Percentiles rank a stretch among this genome's conserved stretches.
phyloP scores from a whole-genome alignment of 2,329 filamentous ascomycete species.

The Exophiala calicioides region DNA sequence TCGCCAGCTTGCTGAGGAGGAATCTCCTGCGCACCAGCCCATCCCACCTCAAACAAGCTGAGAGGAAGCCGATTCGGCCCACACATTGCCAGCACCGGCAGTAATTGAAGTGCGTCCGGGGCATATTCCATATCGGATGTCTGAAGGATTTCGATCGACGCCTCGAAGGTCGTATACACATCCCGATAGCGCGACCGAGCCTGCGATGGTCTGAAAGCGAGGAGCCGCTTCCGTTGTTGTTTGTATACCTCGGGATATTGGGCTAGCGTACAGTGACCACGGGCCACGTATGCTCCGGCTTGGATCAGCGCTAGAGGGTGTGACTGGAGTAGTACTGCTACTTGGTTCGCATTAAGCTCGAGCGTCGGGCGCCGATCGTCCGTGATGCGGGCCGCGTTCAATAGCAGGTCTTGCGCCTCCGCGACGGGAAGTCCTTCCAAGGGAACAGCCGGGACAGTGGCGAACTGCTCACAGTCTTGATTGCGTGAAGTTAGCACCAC shows the following conservation, averaged over 20 bases:
- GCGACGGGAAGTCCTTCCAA: slow-evolving; percentile 13
- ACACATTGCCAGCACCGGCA: slow-evolving; percentile 35
- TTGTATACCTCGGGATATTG: slow-evolving; percentile 29
- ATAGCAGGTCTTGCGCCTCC: slow-evolving; percentile 19
- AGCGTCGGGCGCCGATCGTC: neutral
- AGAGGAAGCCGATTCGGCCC: slow-evolving; percentile 33
- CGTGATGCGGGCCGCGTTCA: slow-evolving; percentile 11
- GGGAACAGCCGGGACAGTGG: slow-evolving; percentile 12
- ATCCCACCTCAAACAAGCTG: slow-evolving; percentile 35
- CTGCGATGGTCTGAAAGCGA: slow-evolving; percentile 32
- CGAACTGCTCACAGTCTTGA: slow-evolving; percentile 20
- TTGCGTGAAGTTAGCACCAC: slow-evolving; percentile 28
- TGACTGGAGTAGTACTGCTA: slow-evolving; percentile 18
- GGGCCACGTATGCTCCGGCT: slow-evolving; percentile 33
- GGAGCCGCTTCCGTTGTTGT: slow-evolving; percentile 30
- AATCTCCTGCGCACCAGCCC: slow-evolving; percentile 21
- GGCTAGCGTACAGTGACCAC: slow-evolving; percentile 31
- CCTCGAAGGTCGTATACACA: slow-evolving; percentile 40
- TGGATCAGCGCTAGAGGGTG: slow-evolving; percentile 28
- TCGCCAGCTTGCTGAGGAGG: neutral
- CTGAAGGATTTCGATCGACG: slow-evolving; percentile 33
- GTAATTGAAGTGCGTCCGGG: slow-evolving; percentile 34
- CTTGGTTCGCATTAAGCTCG: slow-evolving; percentile 10
- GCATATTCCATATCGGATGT: neutral
- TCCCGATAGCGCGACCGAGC: slow-evolving; percentile 35